Base-by-base conservation (phyloP, 2,329 filamentous ascomycete genomes). In the Ampelomyces quisqualis region DNA sequence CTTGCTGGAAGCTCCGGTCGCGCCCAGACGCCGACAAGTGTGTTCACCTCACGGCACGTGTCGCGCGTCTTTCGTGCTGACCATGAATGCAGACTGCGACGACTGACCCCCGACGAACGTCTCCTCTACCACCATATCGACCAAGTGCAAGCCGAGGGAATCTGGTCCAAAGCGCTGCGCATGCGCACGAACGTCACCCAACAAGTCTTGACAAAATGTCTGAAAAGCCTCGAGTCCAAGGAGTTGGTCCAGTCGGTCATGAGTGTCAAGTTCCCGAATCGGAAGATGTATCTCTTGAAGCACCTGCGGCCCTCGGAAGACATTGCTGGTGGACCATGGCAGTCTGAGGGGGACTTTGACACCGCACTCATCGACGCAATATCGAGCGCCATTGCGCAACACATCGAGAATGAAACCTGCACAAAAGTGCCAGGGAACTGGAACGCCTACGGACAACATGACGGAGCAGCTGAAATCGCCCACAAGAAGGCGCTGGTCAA, bases 281-380 rank as follows among this genome's bases (percentile, higher is more conserved):
- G 93, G 65, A 95, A 95, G 72, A 95, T 95, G 79, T 98, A 93
- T 76, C 95, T 98, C 78, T 84, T 95, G 61, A 82, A 85, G 38
- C 84, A 85, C 49, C 79, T 98, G 46, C 81, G 83, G 8, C 91
- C 93, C 0, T 88, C 85, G 38, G 90, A 96, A 48, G 86, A 93
- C 47, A 88, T 94, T 32, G 95, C 90, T 0, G 93, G 93, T 33
- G 93, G 93, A 2, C 86, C 89, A 7, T 98, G 91, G 88, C 96
- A 93, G 67, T 90, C 88, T 6, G 90, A 95, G 49, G 88, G 89
- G 37, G 86, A 90, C 51, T 78, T 97, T 9, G 93, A 98, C 69
- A 84, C 87, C 51, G 86, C 86, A 43, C 88, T 98, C 65, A 90
- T 97, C 57, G 82, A 87, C 41, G 81, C 82, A 28, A 75, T 96